Percentiles rank a stretch among this genome's conserved stretches.
phyloP scores from a whole-genome alignment of 2,329 filamentous ascomycete genomes.

The Fusarium buharicum region DNA sequence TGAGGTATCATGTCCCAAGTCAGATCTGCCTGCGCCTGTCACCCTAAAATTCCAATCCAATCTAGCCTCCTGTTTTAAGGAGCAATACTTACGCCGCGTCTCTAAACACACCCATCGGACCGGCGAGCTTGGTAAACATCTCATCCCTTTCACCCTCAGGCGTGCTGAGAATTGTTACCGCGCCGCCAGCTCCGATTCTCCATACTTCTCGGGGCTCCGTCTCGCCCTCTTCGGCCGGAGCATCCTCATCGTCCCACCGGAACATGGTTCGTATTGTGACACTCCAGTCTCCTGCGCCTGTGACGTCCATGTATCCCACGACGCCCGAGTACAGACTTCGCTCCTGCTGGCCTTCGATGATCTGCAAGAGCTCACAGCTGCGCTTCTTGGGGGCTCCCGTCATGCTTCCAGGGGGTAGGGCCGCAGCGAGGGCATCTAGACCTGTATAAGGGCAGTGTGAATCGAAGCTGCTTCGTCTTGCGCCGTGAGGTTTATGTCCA shows the following conservation, averaged over 20 bases:
- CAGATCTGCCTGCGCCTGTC: slow-evolving; percentile 27
- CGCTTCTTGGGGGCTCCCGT: slow-evolving; percentile 95
- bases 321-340: slow-evolving; percentile 88
- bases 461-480: slow-evolving; percentile 14
- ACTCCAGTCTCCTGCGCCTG: slow-evolving; percentile 87
- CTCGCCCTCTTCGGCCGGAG: slow-evolving; percentile 45
- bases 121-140: slow-evolving; percentile 81
- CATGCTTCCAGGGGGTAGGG: slow-evolving; percentile 92
- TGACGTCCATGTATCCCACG: slow-evolving; percentile 88
- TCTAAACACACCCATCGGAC: slow-evolving; percentile 63
- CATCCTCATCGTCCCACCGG: slow-evolving; percentile 71
- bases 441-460: slow-evolving; percentile 61
- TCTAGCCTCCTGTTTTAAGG: neutral
- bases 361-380: slow-evolving; percentile 82
- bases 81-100: slow-evolving; percentile 45
- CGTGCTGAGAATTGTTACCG: slow-evolving; percentile 86
- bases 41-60: neutral
- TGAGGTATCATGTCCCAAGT: slow-evolving; percentile 48
- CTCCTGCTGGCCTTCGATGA: slow-evolving; percentile 70
- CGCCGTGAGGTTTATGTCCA: slow-evolving; percentile 21
- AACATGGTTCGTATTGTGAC: slow-evolving; percentile 90
- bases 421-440: slow-evolving; percentile 79
- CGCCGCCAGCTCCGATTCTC: slow-evolving; percentile 89
- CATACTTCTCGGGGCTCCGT: slow-evolving; percentile 67
- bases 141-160: slow-evolving; percentile 86